These are phyloP conservation scores for Spathaspora passalidarum DNA, from an alignment of 805 yeast genomes.

Conservation along the genomic window DNA sequence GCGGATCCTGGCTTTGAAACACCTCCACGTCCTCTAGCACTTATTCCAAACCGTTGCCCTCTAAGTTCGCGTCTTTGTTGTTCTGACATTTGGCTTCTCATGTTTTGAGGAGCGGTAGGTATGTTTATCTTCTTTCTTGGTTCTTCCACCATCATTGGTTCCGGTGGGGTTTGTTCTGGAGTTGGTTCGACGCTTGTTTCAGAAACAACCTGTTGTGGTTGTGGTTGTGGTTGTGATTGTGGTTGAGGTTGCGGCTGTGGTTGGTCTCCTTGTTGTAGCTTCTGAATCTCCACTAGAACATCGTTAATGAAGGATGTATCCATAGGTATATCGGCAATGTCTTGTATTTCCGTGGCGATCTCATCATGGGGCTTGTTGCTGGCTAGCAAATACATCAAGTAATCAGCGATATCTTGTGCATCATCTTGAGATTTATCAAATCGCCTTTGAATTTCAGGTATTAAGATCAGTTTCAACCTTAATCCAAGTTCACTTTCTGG, in stretches of 20 bases:
- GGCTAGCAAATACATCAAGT: conserved; percentile 65
- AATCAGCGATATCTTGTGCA: conserved; percentile 65
- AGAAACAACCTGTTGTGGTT: conserved; percentile 8
- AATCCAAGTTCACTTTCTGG: conserved; percentile 40
- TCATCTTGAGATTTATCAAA: conserved; percentile 34
- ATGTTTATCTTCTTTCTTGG: neutral
- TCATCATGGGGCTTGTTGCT: conserved; percentile 62
- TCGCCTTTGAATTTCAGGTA: conserved; percentile 33
- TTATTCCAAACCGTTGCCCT: conserved; percentile 7
- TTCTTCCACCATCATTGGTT: neutral
- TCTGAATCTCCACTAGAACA: conserved; percentile 55
- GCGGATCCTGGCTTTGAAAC: neutral
- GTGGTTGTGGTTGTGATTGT: conserved; percentile 8
- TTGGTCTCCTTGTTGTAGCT: conserved; percentile 17
- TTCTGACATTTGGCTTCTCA: conserved; percentile 5
- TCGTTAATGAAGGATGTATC: conserved; percentile 53
- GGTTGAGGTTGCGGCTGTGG: conserved; percentile 4
- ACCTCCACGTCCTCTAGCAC: conserved; percentile 5
- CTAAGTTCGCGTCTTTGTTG: conserved; percentile 5
- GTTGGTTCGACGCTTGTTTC: conserved; percentile 8
- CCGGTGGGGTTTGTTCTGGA: conserved; percentile 8
- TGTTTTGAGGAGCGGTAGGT: conserved; percentile 8
- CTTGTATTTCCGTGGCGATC: conserved; percentile 57
- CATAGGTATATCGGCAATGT: conserved; percentile 61
- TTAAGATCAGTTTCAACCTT: conserved; percentile 31